Percentiles rank a stretch among this genome's conserved stretches.
Evolutionary conservation across 2,329 filamentous ascomycete species (phyloP).

Genomic region (Gaeumannomyces tritici): DNA sequence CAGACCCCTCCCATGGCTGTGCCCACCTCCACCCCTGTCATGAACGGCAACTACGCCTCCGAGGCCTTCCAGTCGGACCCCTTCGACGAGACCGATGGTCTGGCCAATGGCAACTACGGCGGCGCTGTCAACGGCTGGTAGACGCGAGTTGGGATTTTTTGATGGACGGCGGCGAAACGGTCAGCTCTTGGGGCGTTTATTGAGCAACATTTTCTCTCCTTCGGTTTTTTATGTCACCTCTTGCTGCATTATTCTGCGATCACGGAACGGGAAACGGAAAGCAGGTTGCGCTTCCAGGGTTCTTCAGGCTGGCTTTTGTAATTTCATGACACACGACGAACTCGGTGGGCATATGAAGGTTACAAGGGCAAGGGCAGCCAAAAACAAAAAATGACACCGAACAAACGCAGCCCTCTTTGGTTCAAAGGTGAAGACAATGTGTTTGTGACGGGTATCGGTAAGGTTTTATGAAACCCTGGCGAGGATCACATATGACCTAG

Average conservation of each 20-base stretch:
- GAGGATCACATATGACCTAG: no score
- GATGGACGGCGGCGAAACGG: conserved; percentile 1
- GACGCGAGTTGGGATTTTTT: background rate
- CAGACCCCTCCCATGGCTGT: background rate
- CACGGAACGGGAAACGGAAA: conserved; percentile 2
- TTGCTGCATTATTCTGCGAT: conserved; percentile 5
- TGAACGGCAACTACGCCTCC: background rate
- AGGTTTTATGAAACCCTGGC: no score
- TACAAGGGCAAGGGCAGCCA: background rate
- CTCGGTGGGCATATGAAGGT: background rate
- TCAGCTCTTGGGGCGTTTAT: background rate
- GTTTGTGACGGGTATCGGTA: no score
- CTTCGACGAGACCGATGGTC: background rate
- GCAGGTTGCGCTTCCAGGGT: conserved; percentile 1
- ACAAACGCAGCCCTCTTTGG: conserved; percentile 17
- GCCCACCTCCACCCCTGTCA: background rate
- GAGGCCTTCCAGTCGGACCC: background rate
- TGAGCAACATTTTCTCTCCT: background rate
- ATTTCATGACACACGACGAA: conserved; percentile 1
- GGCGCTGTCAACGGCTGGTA: conserved; percentile 2
- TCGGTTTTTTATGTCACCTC: conserved; percentile 1
- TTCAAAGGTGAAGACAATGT: background rate
- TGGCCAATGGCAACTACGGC: background rate
- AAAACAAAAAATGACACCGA: background rate
- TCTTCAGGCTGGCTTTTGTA: conserved; percentile 4